These are phyloP conservation scores for Fusarium liriodendri DNA, from an alignment of 2,329 filamentous ascomycete genomes.

Conservation along the genomic window DNA sequence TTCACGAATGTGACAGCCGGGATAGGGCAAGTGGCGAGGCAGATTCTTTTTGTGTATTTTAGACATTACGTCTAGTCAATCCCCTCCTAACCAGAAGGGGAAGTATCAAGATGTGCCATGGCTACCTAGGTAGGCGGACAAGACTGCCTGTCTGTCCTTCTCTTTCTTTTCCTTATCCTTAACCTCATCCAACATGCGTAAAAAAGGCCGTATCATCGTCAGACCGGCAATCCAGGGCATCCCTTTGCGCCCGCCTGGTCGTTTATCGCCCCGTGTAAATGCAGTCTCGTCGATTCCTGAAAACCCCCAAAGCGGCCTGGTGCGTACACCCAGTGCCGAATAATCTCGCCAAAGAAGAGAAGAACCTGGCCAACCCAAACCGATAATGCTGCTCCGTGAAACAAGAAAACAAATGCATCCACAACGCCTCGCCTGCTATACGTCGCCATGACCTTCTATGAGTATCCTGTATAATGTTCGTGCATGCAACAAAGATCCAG, in stretches of 20 bases:
- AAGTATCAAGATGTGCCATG: conserved; percentile 17
- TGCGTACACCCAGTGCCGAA: conserved; percentile 44
- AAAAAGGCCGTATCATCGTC: conserved; percentile 36
- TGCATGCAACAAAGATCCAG: conserved; percentile 28
- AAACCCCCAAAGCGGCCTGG: conserved; percentile 23
- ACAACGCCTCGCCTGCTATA: conserved; percentile 40
- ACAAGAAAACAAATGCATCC: conserved; percentile 10
- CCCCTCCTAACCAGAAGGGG: conserved; percentile 19
- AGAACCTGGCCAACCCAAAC: conserved; percentile 13
- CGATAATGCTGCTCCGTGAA: conserved; percentile 13
- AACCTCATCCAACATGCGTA: conserved; percentile 25
- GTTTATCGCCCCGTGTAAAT: conserved; percentile 29
- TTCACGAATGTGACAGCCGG: neutral
- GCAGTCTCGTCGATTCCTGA: conserved; percentile 30
- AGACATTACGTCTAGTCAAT: conserved; percentile 41
- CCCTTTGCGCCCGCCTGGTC: conserved; percentile 21
- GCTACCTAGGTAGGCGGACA: conserved; percentile 29
- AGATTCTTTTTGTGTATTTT: conserved; percentile 17
- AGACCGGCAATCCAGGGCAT: conserved; percentile 26
- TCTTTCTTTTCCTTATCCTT: conserved; percentile 35
- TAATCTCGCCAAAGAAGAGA: conserved; percentile 32
- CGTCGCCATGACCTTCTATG: conserved; percentile 24
- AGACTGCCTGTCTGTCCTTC: conserved; percentile 20
- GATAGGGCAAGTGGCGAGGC: neutral
- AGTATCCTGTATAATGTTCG: conserved; percentile 27